Conservation (phyloP, 768 basidiomycete species). For the Suillus sp. region DNA sequence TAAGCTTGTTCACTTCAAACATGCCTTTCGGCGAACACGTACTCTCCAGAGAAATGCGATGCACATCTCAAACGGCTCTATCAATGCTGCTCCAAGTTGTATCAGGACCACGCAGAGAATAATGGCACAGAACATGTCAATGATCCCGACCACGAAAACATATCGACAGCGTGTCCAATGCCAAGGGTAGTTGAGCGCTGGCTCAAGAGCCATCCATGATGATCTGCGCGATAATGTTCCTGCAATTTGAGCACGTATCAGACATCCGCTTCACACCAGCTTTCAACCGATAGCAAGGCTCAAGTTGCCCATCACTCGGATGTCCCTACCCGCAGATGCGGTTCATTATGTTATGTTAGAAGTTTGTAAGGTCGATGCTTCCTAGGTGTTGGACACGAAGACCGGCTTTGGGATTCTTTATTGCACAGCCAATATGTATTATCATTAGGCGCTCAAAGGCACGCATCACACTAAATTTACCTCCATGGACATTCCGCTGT, state of each 20-base stretch:
- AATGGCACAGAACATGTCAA: slow-evolving; percentile 30
- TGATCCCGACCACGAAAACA: slow-evolving; percentile 20
- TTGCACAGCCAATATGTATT: neutral
- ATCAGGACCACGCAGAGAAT: slow-evolving; percentile 32
- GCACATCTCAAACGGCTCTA: slow-evolving; percentile 55
- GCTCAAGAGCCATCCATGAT: slow-evolving; percentile 52
- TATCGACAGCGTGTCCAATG: slow-evolving; percentile 66
- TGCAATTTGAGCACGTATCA: neutral
- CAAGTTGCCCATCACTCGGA: neutral
- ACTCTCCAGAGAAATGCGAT: slow-evolving; percentile 64
- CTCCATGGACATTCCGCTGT: neutral
- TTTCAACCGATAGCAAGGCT: neutral
- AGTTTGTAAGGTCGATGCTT: neutral
- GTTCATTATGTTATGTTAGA: neutral
- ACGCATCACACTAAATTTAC: neutral
- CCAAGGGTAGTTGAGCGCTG: slow-evolving; percentile 54
- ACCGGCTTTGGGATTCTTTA: neutral
- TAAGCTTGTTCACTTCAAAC: slow-evolving; percentile 64
- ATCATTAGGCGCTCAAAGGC: neutral
- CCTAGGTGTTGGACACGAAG: neutral
- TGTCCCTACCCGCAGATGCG: neutral
- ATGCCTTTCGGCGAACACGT: slow-evolving; percentile 67
- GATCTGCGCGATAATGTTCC: neutral
- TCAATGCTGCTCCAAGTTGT: slow-evolving; percentile 61
- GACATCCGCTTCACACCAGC: neutral